These are phyloP conservation scores for Neonectria neomacrospora DNA, from an alignment of 2,329 filamentous ascomycete species.

Conservation along the genomic window DNA sequence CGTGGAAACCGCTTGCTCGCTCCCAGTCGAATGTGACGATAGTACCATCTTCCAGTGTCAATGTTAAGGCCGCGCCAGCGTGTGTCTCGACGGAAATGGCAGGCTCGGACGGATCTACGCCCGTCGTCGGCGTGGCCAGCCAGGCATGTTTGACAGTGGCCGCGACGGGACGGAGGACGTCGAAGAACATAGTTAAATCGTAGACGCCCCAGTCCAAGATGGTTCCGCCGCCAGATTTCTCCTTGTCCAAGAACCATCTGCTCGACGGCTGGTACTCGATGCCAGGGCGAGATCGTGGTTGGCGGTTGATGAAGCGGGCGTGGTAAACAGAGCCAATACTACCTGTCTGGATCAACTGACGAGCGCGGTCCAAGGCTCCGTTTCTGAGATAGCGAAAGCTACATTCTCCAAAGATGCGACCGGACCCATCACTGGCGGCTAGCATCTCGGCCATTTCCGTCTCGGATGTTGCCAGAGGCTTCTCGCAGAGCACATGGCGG, in stretches of 20 bases:
- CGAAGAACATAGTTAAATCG: slow-evolving; percentile 30
- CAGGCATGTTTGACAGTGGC: slow-evolving; percentile 26
- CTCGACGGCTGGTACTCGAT: slow-evolving; percentile 30
- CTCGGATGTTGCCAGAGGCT: slow-evolving; percentile 29
- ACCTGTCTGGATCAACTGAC: slow-evolving; percentile 21
- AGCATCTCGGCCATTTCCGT: slow-evolving; percentile 25
- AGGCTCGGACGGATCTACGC: slow-evolving; percentile 14
- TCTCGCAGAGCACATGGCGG: slow-evolving; percentile 29
- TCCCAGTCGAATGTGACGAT: slow-evolving; percentile 25
- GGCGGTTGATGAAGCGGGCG: slow-evolving; percentile 26
- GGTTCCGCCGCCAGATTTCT: slow-evolving; percentile 25
- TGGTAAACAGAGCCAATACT: slow-evolving; percentile 24
- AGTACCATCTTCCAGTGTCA: slow-evolving; percentile 22
- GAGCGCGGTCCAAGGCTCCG: slow-evolving; percentile 17
- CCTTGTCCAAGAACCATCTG: slow-evolving; percentile 25
- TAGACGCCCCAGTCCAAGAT: slow-evolving; percentile 31
- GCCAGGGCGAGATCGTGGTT: slow-evolving; percentile 27
- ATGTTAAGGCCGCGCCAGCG: slow-evolving; percentile 17
- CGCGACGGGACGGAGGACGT: slow-evolving; percentile 25
- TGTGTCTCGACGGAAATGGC: slow-evolving; percentile 25
- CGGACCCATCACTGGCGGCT: slow-evolving; percentile 14
- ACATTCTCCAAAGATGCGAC: slow-evolving; percentile 23
- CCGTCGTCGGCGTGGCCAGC: slow-evolving; percentile 22
- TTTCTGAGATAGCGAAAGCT: slow-evolving; percentile 31
- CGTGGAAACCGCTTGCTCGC: slow-evolving; percentile 27